phyloP scores from a whole-genome alignment of 805 yeast species.

The Metschnikowia henanensis region DNA sequence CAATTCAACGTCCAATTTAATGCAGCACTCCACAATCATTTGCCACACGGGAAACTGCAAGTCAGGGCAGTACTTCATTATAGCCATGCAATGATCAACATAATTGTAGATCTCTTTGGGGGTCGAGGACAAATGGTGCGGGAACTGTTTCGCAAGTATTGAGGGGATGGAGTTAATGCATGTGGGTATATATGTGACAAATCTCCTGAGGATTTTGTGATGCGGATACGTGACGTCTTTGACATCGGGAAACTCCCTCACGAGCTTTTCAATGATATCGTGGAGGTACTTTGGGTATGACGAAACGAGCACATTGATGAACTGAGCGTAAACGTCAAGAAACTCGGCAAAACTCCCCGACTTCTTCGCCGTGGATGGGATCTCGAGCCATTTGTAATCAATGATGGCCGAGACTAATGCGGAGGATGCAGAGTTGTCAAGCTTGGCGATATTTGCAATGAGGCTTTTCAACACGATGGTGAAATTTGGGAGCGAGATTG shows the following conservation, averaged over 20 bases:
- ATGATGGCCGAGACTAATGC: conserved; percentile 62
- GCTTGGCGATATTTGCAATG: conserved; percentile 62
- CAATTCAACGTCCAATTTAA: conserved; percentile 87
- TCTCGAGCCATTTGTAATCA: conserved; percentile 61
- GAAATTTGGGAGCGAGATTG: conserved; percentile 54
- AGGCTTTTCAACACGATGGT: conserved; percentile 55
- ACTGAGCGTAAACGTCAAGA: conserved; percentile 60
- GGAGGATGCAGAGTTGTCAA: conserved; percentile 57
- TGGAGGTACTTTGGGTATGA: conserved; percentile 89
- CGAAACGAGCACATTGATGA: conserved; percentile 75
- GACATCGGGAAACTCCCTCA: conserved; percentile 52
- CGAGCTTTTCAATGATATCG: conserved; percentile 72
- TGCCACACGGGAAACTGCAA: conserved; percentile 77
- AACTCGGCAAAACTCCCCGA: conserved; percentile 29
- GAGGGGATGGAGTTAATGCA: conserved; percentile 64
- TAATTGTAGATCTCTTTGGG: conserved; percentile 58
- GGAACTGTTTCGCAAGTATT: conserved; percentile 61
- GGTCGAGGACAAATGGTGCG: conserved; percentile 69
- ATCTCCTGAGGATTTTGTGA: conserved; percentile 64
- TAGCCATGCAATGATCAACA: conserved; percentile 57
- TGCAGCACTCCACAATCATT: conserved; percentile 71
- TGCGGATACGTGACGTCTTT: conserved; percentile 27
- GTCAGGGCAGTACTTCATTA: conserved; percentile 73
- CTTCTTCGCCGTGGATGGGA: conserved; percentile 26
- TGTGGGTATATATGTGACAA: conserved; percentile 79